phyloP scores from a whole-genome alignment of 2,329 filamentous ascomycete genomes.

The Aphanocladium album region DNA sequence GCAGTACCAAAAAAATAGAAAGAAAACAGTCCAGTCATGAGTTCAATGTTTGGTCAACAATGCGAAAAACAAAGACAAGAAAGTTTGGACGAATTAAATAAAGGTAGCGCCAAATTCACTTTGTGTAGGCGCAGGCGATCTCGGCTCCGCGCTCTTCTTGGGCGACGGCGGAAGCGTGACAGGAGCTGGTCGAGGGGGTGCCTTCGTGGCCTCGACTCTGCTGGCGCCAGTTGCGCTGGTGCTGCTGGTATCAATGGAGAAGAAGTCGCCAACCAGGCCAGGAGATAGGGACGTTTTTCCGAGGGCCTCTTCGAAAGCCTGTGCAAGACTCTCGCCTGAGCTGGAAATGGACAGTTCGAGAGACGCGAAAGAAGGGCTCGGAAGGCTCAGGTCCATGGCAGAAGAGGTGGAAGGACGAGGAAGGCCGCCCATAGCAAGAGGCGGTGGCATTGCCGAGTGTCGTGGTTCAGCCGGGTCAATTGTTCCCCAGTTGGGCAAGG shows the following conservation, averaged over 20 bases:
- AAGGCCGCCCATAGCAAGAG: slow-evolving; percentile 23
- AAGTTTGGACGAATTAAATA: background rate
- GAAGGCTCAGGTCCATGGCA: slow-evolving; percentile 26
- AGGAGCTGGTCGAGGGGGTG: slow-evolving; percentile 27
- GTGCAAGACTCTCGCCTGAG: slow-evolving; percentile 27
- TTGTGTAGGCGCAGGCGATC: background rate
- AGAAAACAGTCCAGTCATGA: background rate
- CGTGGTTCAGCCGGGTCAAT: slow-evolving; percentile 25
- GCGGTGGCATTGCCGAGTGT: slow-evolving; percentile 31
- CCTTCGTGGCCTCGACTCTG: slow-evolving; percentile 28
- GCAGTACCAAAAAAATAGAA: background rate
- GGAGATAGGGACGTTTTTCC: slow-evolving; percentile 1
- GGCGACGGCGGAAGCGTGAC: slow-evolving; percentile 24
- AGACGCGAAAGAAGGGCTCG: slow-evolving; percentile 32
- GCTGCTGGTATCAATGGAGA: slow-evolving; percentile 14
- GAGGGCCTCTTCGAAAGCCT: slow-evolving; percentile 24
- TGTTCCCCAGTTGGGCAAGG: slow-evolving; percentile 24
- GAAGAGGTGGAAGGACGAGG: slow-evolving; percentile 23
- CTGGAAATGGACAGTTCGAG: slow-evolving; percentile 30
- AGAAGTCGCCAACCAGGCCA: slow-evolving; percentile 14
- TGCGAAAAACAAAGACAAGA: background rate
- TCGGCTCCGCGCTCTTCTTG: slow-evolving; percentile 1
- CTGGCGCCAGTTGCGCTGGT: slow-evolving; percentile 6
- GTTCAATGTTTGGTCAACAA: background rate
- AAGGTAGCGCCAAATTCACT: background rate